Conservation (phyloP, 2,329 filamentous ascomycete genomes). For the Pyricularia pennisetigena region DNA sequence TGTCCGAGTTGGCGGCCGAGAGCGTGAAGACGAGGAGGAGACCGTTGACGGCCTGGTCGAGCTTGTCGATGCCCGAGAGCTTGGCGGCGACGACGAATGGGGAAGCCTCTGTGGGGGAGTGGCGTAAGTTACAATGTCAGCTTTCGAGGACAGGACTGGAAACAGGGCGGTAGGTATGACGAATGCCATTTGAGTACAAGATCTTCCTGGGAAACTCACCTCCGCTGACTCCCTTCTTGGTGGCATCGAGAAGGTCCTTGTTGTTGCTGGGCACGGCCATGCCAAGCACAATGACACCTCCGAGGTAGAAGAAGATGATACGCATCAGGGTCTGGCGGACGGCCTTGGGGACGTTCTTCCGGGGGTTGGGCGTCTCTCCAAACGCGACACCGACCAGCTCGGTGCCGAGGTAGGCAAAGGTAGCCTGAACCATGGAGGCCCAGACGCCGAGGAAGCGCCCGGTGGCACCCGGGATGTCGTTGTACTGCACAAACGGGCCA, state of each 20-base stretch:
- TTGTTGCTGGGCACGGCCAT: conserved; percentile 57
- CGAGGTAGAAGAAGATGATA: conserved; percentile 59
- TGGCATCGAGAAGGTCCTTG: conserved; percentile 28
- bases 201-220: too few species aligned
- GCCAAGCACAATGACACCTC: conserved; percentile 55
- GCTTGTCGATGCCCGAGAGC: conserved; percentile 33
- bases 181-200: too few species aligned
- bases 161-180: too few species aligned
- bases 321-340: conserved; percentile 62
- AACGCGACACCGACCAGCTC: conserved; percentile 62
- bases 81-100: conserved; percentile 42
- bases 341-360: conserved; percentile 55
- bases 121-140: background rate
- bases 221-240: conserved; percentile 19
- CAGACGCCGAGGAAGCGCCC: conserved; percentile 21
- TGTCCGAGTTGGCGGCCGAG: conserved; percentile 51
- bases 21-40: conserved; percentile 49
- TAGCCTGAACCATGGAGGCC: conserved; percentile 26
- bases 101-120: conserved; percentile 25
- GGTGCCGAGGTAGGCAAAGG: conserved; percentile 34
- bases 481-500: conserved; percentile 32
- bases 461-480: conserved; percentile 31
- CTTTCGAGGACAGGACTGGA: background rate
- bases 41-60: conserved; percentile 50
- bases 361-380: conserved; percentile 58